Evolutionary conservation across 306 rosid genomes (phyloP), one percentile per base, ranked within the genome.

Genomic region (Sphenostylis stenocarpa): DNA sequence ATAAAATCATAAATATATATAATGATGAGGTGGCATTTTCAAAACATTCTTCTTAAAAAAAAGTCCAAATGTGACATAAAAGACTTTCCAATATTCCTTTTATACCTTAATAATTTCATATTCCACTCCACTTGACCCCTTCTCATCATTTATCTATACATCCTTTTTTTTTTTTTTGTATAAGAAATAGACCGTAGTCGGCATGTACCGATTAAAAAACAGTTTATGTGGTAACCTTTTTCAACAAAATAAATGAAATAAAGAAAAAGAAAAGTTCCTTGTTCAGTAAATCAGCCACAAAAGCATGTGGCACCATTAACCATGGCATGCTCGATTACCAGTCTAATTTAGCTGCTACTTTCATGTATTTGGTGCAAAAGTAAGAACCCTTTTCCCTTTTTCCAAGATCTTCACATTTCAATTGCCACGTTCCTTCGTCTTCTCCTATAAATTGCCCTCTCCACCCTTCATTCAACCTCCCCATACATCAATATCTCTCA

Each of bases 381-480:
- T n/a, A 72, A 53, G 5, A 20, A 19, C 48, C 57, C 31, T 73
- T 73, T 73, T 26, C 0, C 71, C 21, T 57, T 52, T 64, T 74
- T 73, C 28, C 20, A 52, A 74, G 16, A 38, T 73, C 65, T 70
- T 69, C 45, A 34, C 26, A 24, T 51, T 62, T 70, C 45, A n/a
- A 17, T 39, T 29, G 63, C 47, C 84, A 58, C 80, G 73, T 45
- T 31, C 77, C 49, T 47, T 36, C 78, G 39, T 48, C 33, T 21
- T 23, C 77, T 75, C 78, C 83, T 91, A 89, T 91, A 91, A 85
- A 89, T 85, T 79, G 47, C 31, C 84, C 62, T 53, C 72, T 28
- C 63, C 65, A 10, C 74, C 29, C 56, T 55, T 3, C 17, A 75
- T 23, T 77, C 45, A 80, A 53, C 53, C 51, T 38, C 56, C 83